Evolutionary conservation across 2,329 filamentous ascomycete species (phyloP).

Genomic region (Sordariomycetes sp.): DNA sequence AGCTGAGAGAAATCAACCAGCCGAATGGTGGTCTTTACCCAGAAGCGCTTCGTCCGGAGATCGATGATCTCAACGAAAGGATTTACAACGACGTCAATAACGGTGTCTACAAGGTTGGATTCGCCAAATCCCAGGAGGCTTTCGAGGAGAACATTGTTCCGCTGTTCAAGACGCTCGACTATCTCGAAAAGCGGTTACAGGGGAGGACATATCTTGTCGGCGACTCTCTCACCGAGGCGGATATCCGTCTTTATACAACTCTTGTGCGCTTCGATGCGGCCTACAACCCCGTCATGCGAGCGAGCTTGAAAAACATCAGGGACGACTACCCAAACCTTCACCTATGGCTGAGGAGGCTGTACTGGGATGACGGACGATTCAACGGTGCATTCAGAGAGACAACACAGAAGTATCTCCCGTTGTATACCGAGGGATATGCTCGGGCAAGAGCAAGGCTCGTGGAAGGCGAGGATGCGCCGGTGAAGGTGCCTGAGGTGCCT

Average conservation of each 20-base stretch:
- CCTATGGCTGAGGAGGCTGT: conserved; percentile 58
- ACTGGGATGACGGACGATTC: conserved; percentile 48
- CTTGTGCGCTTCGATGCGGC: conserved; percentile 60
- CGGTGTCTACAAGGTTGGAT: conserved; percentile 48
- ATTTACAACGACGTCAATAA: conserved; percentile 47
- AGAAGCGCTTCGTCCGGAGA: conserved; percentile 36
- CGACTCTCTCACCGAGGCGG: conserved; percentile 55
- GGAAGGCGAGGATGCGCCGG: conserved; percentile 12
- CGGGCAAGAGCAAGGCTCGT: conserved; percentile 14
- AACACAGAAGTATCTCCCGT: conserved; percentile 58
- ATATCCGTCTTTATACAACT: conserved; percentile 59
- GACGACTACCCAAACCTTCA: conserved; percentile 59
- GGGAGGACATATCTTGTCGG: conserved; percentile 54
- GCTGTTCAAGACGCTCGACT: conserved; percentile 57
- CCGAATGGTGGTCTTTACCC: conserved; percentile 50
- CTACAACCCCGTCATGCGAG: conserved; percentile 58
- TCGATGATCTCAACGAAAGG: conserved; percentile 61
- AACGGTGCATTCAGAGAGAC: conserved; percentile 36
- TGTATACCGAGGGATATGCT: conserved; percentile 20
- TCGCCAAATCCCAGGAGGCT: conserved; percentile 54
- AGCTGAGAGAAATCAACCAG: conserved; percentile 40
- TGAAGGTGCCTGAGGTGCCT: conserved; percentile 15
- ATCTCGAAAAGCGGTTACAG: conserved; percentile 48
- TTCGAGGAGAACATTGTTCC: conserved; percentile 53
- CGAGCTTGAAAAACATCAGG: conserved; percentile 54